Conservation (phyloP, 73 alveolate species). For the Paramecium bursaria region DNA sequence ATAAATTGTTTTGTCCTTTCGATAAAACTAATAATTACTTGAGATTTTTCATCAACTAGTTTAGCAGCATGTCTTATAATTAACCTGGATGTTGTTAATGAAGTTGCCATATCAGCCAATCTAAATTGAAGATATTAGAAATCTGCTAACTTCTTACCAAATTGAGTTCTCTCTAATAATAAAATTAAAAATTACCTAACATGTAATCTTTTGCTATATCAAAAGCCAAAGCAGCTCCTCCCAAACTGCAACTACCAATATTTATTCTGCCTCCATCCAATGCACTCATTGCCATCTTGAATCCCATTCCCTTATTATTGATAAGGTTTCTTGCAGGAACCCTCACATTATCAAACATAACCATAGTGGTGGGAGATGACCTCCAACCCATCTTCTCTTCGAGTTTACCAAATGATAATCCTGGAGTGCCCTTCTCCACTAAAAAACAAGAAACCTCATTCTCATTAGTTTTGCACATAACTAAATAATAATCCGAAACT, state of each 20-base stretch:
- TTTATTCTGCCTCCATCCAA: slow-evolving; percentile 93
- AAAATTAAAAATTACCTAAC: not conserved
- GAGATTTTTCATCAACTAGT: slow-evolving; percentile 71
- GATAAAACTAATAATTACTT: too few species aligned
- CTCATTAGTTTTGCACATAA: slow-evolving; percentile 88
- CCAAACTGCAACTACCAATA: slow-evolving; percentile 83
- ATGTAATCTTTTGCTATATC: slow-evolving; percentile 79
- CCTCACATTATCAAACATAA: slow-evolving; percentile 81
- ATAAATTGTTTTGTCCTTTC: slow-evolving; percentile 74
- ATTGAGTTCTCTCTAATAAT: slow-evolving; percentile 74
- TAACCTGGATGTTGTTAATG: slow-evolving; percentile 85
- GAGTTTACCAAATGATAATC: slow-evolving; percentile 81
- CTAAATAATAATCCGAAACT: slow-evolving; percentile 73
- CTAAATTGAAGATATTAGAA: slow-evolving; percentile 80
- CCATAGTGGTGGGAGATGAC: slow-evolving; percentile 82
- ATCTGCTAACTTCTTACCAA: slow-evolving; percentile 76
- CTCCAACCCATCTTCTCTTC: slow-evolving; percentile 92
- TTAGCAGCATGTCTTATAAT: slow-evolving; percentile 90
- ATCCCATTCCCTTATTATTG: slow-evolving; percentile 84
- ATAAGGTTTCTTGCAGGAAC: slow-evolving; percentile 82
- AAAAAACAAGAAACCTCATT: slow-evolving; percentile 82
- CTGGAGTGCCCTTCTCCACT: slow-evolving; percentile 80
- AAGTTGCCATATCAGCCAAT: slow-evolving; percentile 83
- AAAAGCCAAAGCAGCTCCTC: slow-evolving; percentile 85
- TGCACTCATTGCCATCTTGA: slow-evolving; percentile 90